These are phyloP conservation scores for Pythium diclinum DNA, from an alignment of 352 stramenopile genomes.

Conservation along the genomic window DNA sequence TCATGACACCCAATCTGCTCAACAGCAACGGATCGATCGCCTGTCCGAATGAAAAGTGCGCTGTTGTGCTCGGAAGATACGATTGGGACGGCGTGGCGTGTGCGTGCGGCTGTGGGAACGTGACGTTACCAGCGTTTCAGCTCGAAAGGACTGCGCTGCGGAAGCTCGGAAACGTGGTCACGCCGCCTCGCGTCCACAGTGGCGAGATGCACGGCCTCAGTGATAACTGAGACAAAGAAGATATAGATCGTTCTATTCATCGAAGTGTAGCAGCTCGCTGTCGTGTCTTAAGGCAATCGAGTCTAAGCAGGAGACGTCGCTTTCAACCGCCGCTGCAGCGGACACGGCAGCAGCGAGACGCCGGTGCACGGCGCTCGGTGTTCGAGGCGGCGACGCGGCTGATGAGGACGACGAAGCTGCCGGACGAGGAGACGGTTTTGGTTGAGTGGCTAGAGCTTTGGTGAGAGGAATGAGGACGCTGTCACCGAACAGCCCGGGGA, in stretches of 20 bases:
- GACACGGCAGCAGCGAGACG: slow-evolving; percentile 13
- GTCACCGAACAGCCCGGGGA: slow-evolving; percentile 17
- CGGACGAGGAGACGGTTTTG: background rate
- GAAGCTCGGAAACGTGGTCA: slow-evolving; percentile 45
- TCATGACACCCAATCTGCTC: slow-evolving; percentile 8
- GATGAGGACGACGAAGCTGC: background rate
- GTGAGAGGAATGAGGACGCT: slow-evolving; percentile 45
- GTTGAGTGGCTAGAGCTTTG: background rate
- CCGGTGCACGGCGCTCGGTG: slow-evolving; percentile 4
- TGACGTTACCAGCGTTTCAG: slow-evolving; percentile 40
- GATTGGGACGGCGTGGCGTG: slow-evolving; percentile 12
- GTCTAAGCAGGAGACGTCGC: background rate
- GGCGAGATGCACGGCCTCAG: background rate
- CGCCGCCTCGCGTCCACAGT: slow-evolving; percentile 2
- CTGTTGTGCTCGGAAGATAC: slow-evolving; percentile 10
- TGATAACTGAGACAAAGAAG: background rate
- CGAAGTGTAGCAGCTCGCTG: slow-evolving; percentile 46
- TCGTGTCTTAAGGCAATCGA: slow-evolving; percentile 14
- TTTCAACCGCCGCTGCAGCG: background rate
- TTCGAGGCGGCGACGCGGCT: slow-evolving; percentile 2
- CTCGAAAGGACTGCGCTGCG: slow-evolving; percentile 50
- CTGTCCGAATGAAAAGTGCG: slow-evolving; percentile 19
- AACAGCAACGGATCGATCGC: slow-evolving; percentile 8
- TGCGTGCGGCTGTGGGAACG: slow-evolving; percentile 33
- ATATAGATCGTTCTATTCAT: slow-evolving; percentile 7